Evolutionary conservation across 352 stramenopile genomes (phyloP).

Genomic region (Phytophthora chlamydospora): DNA sequence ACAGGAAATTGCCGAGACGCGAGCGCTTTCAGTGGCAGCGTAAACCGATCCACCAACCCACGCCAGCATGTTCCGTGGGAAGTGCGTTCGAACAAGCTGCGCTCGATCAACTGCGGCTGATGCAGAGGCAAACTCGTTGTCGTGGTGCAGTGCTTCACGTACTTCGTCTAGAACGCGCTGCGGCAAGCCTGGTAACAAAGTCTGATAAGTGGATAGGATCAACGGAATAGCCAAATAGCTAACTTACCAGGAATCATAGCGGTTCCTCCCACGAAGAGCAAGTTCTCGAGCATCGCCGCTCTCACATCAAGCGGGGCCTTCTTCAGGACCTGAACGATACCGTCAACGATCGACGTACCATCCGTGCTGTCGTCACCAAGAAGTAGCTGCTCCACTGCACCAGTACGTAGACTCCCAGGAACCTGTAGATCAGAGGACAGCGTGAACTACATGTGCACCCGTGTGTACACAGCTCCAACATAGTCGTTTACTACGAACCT

Average conservation of each 20-base stretch:
- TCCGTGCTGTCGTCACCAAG: conserved; percentile 43
- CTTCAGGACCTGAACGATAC: conserved; percentile 57
- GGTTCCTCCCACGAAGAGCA: conserved; percentile 77
- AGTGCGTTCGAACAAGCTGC: conserved; percentile 54
- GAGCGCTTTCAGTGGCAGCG: conserved; percentile 60
- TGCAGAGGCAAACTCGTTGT: conserved; percentile 49
- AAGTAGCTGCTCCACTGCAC: conserved; percentile 56
- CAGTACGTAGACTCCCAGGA: conserved; percentile 42
- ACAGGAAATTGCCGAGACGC: conserved; percentile 48
- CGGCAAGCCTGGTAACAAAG: conserved; percentile 49
- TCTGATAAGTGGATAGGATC: background rate
- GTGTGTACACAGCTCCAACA: background rate
- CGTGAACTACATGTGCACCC: background rate
- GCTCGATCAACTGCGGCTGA: conserved; percentile 38
- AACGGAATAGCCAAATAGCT: background rate
- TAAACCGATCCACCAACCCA: conserved; percentile 86
- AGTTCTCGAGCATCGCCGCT: conserved; percentile 66
- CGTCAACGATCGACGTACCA: conserved; percentile 58
- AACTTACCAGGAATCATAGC: conserved; percentile 77
- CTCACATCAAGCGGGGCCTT: conserved; percentile 72
- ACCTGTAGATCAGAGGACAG: conserved; percentile 34
- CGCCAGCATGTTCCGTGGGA: conserved; percentile 73
- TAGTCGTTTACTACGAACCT: conserved; percentile 25
- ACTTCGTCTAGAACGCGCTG: conserved; percentile 60
- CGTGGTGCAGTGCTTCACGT: conserved; percentile 34